Conservation (phyloP, 306 rosid species). For the Vigna radiata region DNA sequence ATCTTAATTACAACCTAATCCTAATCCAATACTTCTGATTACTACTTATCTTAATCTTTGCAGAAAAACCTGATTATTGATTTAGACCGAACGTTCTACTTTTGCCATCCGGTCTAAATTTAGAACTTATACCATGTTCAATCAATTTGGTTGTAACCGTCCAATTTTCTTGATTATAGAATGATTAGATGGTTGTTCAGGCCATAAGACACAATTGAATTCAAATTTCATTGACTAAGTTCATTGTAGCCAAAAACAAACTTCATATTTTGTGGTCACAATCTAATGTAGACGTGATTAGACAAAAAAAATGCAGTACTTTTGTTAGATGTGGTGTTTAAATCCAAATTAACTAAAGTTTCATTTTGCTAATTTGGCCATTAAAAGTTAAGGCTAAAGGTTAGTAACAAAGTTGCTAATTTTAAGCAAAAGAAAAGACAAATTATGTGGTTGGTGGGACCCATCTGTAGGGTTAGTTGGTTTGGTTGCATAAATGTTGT, state of each 20-base stretch:
- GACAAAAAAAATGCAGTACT: background rate
- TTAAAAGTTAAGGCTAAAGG: background rate
- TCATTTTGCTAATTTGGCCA: background rate
- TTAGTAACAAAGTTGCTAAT: background rate
- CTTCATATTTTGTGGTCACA: conserved; percentile 30
- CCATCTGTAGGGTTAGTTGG: conserved; percentile 30
- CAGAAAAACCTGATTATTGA: too few relatives aligned
- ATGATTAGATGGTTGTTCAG: too few relatives aligned
- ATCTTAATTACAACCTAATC: too few relatives aligned
- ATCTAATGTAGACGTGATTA: conserved; percentile 9
- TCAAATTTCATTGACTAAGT: background rate
- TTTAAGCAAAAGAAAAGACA: background rate
- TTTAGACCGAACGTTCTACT: too few relatives aligned
- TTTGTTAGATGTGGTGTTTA: background rate
- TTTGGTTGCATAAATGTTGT: conserved; percentile 30
- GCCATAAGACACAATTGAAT: too few relatives aligned
- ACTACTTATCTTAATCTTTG: too few relatives aligned
- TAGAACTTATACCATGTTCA: too few relatives aligned
- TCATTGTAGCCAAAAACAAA: background rate
- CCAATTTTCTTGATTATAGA: too few relatives aligned
- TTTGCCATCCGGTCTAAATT: too few relatives aligned
- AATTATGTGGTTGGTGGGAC: background rate
- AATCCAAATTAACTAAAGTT: background rate
- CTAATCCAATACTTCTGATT: too few relatives aligned
- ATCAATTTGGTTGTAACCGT: too few relatives aligned